phyloP scores from a whole-genome alignment of 2,329 filamentous ascomycete genomes.

The Daldinia eschscholtzii region DNA sequence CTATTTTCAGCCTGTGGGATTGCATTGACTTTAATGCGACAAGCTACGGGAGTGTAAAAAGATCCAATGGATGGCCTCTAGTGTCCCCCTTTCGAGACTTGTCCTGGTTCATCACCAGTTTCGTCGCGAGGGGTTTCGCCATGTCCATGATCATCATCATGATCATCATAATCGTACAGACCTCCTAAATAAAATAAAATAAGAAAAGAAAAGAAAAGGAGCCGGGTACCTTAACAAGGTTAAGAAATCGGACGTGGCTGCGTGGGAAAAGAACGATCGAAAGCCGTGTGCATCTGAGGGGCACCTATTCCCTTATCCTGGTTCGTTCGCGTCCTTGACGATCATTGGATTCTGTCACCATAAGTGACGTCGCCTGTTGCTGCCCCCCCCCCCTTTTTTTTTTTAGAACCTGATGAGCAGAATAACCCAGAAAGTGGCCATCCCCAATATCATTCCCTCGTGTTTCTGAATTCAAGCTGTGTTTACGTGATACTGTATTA shows the following conservation, averaged over 20 bases:
- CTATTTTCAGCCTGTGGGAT: slow-evolving; percentile 46
- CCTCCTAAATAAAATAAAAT: background rate
- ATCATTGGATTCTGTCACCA: slow-evolving; percentile 38
- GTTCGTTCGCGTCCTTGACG: slow-evolving; percentile 25
- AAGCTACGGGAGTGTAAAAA: slow-evolving; percentile 24
- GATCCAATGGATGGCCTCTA: slow-evolving; percentile 30
- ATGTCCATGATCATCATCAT: background rate
- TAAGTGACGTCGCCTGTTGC: slow-evolving; percentile 38
- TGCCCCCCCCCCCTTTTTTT: slow-evolving; percentile 35
- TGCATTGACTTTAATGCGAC: slow-evolving; percentile 47
- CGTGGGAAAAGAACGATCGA: slow-evolving; percentile 15
- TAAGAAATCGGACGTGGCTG: slow-evolving; percentile 6
- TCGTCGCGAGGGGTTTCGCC: slow-evolving; percentile 20
- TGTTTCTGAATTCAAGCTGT: slow-evolving; percentile 13
- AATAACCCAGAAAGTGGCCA: slow-evolving; percentile 15
- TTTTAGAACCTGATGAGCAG: slow-evolving; percentile 31
- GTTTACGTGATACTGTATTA: slow-evolving; percentile 34
- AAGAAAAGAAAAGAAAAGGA: slow-evolving; percentile 1
- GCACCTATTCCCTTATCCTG: slow-evolving; percentile 11
- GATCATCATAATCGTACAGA: background rate
- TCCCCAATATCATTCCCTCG: slow-evolving; percentile 16
- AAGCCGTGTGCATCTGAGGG: slow-evolving; percentile 7
- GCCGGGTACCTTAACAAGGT: slow-evolving; percentile 12
- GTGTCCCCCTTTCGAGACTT: slow-evolving; percentile 25
- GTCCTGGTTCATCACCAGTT: slow-evolving; percentile 35